Evolutionary conservation across 2,329 filamentous ascomycete species (phyloP).

Genomic region (Aspergillus quadrilineatus): DNA sequence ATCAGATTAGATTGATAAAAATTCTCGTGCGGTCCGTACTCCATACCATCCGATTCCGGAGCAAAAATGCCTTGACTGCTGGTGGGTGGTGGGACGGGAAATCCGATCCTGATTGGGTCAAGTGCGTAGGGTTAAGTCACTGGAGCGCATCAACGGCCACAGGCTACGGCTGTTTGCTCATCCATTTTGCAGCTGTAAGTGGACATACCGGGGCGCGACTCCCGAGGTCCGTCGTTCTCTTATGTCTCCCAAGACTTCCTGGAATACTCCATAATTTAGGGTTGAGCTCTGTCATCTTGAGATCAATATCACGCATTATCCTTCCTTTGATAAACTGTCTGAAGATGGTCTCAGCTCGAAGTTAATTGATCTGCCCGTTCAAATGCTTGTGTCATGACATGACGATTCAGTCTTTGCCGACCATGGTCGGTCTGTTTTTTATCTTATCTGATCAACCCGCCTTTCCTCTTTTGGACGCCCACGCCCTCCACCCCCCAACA

Average conservation of each 20-base stretch:
- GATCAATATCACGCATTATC: not conserved
- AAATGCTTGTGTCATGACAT: not conserved
- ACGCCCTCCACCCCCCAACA: not conserved
- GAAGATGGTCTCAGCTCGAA: not conserved
- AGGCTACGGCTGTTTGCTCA: not conserved
- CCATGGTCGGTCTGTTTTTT: constrained; percentile 18
- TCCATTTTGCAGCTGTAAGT: not conserved
- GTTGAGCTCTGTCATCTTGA: not conserved
- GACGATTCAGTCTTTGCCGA: constrained; percentile 1
- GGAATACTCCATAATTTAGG: constrained; percentile 7
- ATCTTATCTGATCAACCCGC: constrained; percentile 28
- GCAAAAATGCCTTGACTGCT: not conserved
- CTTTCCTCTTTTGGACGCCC: constrained; percentile 15
- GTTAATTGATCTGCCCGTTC: not conserved
- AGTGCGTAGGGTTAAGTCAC: not conserved
- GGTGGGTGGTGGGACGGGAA: not conserved
- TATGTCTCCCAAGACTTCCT: not conserved
- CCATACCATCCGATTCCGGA: constrained; percentile 24
- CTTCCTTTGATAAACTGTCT: not conserved
- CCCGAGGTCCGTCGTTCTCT: too few species aligned
- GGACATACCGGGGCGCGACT: not conserved
- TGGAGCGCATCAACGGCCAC: not conserved
- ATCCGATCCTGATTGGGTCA: not conserved
- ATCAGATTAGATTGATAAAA: constrained; percentile 35
- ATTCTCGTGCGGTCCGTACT: constrained; percentile 25